phyloP scores from a whole-genome alignment of 2,329 filamentous ascomycete genomes.

The Botrytis cinerea region DNA sequence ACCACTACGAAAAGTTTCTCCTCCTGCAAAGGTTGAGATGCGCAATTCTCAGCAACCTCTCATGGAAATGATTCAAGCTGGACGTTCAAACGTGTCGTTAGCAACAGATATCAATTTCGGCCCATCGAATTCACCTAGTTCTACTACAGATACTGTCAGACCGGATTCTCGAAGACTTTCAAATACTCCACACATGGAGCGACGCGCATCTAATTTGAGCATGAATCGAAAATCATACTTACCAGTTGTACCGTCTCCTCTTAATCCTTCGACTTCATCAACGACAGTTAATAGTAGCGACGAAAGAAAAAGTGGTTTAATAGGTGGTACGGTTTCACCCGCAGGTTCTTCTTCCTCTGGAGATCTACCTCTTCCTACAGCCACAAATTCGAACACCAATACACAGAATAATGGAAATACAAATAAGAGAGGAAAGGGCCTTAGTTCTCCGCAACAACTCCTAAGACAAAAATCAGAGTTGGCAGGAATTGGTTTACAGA shows the following conservation, averaged over 20 bases:
- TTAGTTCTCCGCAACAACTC: conserved; percentile 31
- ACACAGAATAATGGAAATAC: neutral
- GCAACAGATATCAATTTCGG: conserved; percentile 5
- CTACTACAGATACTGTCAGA: conserved; percentile 15
- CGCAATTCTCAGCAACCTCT: conserved; percentile 11
- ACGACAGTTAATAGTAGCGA: conserved; percentile 27
- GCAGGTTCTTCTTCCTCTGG: conserved; percentile 31
- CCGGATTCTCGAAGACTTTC: conserved; percentile 18
- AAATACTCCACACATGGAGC: conserved; percentile 22
- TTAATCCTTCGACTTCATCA: conserved; percentile 35
- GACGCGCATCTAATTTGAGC: conserved; percentile 22
- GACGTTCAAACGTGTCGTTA: conserved; percentile 23
- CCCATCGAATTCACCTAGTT: neutral
- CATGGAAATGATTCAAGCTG: conserved; percentile 24
- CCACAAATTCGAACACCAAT: conserved; percentile 22
- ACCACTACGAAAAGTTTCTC: conserved; percentile 24
- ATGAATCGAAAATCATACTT: conserved; percentile 33
- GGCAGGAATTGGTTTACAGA: conserved; percentile 22
- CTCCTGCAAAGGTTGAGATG: conserved; percentile 17
- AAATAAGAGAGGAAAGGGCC: conserved; percentile 22
- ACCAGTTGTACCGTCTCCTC: conserved; percentile 39
- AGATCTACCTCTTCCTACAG: conserved; percentile 20
- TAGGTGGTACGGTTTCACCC: conserved; percentile 22
- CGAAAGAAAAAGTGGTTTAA: conserved; percentile 19
- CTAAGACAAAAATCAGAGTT: conserved; percentile 32